Evolutionary conservation across 2,329 filamentous ascomycete genomes (phyloP), one percentile per base, ranked within the genome.

Genomic region (Ascochyta pisi): DNA sequence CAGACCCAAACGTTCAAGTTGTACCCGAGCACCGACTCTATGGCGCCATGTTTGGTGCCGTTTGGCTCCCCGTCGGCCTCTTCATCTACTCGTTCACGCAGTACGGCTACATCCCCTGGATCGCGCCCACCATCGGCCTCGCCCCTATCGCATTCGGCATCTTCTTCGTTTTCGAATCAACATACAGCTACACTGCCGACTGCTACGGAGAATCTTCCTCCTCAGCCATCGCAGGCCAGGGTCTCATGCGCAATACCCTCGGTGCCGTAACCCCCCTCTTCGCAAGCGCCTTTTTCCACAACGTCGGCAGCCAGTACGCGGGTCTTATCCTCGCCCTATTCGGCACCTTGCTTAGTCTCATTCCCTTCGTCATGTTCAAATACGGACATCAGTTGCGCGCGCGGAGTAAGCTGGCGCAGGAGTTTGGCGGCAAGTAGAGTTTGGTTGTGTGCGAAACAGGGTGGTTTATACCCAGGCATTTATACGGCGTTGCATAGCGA

Each of bases 61-160:
- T 71, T 31, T 65, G 66, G 54, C 54, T 75, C 7, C 73, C 73
- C 1, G 41, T 75, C 7, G 70, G 68, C 5, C 59, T 74, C 7
- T 73, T 75, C 61, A 80, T 84, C 67, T 84, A 83, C 76, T 78
- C 74, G 35, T 83, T 83, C 74, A 83, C 81, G 1, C 81, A 83
- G 64, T 83, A 83, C 66, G 76, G 70, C 4, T 74, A 77, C 48
- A 66, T 83, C 1, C 71, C 66, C 47, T 84, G 82, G 82, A 78
- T 82, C 46, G 81, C 78, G 0, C 81, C 81, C 1, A 71, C 77
- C 29, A 79, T 83, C 45, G 79, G 78, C 13, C 76, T 84, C 3
- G 80, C 77, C 0, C 78, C 79, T 8, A 83, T 83, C 47, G 76
- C 80, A 3, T 77, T 83, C 51, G 82, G 82, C 5, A 83, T 84